Percentiles rank a stretch among this genome's conserved stretches.
These are phyloP conservation scores for Botryosphaeria dothidea DNA, from an alignment of 2,329 filamentous ascomycete genomes.

Conservation along the genomic window DNA sequence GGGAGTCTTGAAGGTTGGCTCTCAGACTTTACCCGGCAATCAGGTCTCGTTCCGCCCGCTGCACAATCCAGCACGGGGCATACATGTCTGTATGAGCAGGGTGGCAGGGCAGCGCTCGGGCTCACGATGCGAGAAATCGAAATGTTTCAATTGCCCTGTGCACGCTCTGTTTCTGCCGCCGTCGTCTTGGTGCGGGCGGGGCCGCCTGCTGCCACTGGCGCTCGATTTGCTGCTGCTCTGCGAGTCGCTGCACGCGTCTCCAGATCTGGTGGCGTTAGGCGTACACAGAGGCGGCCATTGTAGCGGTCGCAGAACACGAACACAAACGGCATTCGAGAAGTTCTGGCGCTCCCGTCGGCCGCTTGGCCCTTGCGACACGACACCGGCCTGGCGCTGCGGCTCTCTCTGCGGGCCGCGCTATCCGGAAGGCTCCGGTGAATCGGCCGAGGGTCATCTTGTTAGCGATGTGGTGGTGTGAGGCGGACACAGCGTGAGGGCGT, in stretches of 20 bases:
- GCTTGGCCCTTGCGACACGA: neutral
- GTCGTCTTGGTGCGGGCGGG: neutral
- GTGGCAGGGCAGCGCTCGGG: neutral
- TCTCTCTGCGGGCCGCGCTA: neutral
- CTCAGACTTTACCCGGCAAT: neutral
- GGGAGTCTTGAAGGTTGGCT: neutral
- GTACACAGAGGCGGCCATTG: neutral
- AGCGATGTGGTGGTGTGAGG: conserved; percentile 3
- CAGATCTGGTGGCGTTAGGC: conserved; percentile 13
- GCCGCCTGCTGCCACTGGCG: neutral
- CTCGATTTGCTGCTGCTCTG: neutral
- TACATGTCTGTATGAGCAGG: neutral
- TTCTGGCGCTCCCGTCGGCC: neutral
- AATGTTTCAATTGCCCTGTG: conserved; percentile 14
- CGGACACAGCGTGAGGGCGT: neutral
- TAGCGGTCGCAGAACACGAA: neutral
- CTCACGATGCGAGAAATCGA: conserved; percentile 6
- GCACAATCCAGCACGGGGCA: neutral
- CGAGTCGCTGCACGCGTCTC: neutral
- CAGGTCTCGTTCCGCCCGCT: neutral
- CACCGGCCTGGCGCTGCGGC: neutral
- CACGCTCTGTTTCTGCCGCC: neutral
- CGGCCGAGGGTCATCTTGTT: neutral
- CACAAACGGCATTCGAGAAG: neutral
- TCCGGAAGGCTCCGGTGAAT: neutral